A percentile compares a stretch with the other conserved stretches of the same genome.
phyloP scores from a whole-genome alignment of 73 alveolate species.

The Effrenium voratum region DNA sequence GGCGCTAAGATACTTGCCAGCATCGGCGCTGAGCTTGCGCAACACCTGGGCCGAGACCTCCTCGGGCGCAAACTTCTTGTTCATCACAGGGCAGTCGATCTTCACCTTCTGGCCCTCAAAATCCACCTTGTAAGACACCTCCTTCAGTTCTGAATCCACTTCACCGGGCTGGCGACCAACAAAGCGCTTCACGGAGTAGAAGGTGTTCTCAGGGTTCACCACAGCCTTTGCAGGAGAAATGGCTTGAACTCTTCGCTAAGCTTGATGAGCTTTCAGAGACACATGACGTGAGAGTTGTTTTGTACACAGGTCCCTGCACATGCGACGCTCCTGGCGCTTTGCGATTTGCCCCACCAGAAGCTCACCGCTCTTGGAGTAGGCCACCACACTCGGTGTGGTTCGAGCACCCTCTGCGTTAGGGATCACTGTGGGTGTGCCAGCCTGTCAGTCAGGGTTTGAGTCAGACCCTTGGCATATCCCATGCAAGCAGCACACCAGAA shows the following conservation, averaged over 20 bases:
- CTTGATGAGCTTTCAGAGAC: neutral
- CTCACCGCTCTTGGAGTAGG: slow-evolving; percentile 96
- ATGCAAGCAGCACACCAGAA: neutral
- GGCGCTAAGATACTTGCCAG: slow-evolving; percentile 97
- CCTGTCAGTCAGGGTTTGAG: neutral
- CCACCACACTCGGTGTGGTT: slow-evolving; percentile 98
- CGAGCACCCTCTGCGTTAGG: slow-evolving; percentile 97
- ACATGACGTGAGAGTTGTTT: too few relatives aligned
- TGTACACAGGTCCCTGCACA: neutral
- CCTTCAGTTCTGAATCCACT: slow-evolving; percentile 96
- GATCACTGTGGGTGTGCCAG: slow-evolving; percentile 94
- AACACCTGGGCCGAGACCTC: slow-evolving; percentile 98
- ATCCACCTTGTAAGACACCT: slow-evolving; percentile 95
- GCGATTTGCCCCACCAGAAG: slow-evolving; percentile 97
- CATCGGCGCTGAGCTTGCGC: slow-evolving; percentile 97
- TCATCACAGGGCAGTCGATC: slow-evolving; percentile 96
- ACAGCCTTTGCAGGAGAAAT: slow-evolving; percentile 90
- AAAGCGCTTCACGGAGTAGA: slow-evolving; percentile 97
- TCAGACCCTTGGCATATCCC: neutral
- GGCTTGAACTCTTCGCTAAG: neutral
- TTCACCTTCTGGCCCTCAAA: slow-evolving; percentile 96
- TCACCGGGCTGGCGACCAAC: slow-evolving; percentile 96
- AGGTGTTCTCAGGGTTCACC: slow-evolving; percentile 96
- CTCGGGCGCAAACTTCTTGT: slow-evolving; percentile 98
- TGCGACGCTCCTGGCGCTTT: slow-evolving; percentile 95